A percentile compares a stretch with the other conserved stretches of the same genome.
Conservation (phyloP, 1,284 basidiomycete genomes). For the Butyriboletus appendiculatus region DNA sequence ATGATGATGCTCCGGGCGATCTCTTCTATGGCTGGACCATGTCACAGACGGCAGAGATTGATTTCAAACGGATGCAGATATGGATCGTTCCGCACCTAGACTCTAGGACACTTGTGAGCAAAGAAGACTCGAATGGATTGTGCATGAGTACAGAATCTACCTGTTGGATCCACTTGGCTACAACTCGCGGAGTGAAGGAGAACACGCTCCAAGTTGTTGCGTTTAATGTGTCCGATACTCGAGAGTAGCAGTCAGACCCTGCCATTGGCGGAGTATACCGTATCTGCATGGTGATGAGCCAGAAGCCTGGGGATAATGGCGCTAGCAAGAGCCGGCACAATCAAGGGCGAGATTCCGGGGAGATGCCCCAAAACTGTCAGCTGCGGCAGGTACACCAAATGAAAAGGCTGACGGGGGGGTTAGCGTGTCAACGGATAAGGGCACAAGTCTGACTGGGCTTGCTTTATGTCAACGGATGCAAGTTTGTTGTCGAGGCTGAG, state of each 20-base stretch:
- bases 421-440: conserved; percentile 14
- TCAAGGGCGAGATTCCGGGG: conserved; percentile 5
- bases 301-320: background rate
- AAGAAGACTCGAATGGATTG: conserved; percentile 5
- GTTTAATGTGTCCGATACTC: conserved; percentile 7
- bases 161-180: conserved; percentile 17
- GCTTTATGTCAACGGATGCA: conserved; percentile 34
- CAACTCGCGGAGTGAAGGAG: conserved; percentile 12
- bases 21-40: conserved; percentile 10
- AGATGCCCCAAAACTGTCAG: conserved; percentile 38
- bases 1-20: conserved; percentile 12
- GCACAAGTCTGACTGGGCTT: background rate
- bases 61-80: conserved; percentile 20
- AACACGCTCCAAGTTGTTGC: conserved; percentile 21
- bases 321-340: background rate
- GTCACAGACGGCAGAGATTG: conserved; percentile 15
- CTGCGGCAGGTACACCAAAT: conserved; percentile 22
- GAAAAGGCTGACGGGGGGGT: conserved; percentile 12
- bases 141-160: conserved; percentile 1
- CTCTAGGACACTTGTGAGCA: conserved; percentile 1
- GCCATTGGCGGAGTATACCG: conserved; percentile 2
- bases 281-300: conserved; percentile 15
- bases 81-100: conserved; percentile 7
- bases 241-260: conserved; percentile 21
- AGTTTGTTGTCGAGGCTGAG: conserved; percentile 10